A percentile compares a stretch with the other conserved stretches of the same genome.
Conservation (phyloP, 2,329 filamentous ascomycete genomes). For the Ceratocystis cubensis region DNA sequence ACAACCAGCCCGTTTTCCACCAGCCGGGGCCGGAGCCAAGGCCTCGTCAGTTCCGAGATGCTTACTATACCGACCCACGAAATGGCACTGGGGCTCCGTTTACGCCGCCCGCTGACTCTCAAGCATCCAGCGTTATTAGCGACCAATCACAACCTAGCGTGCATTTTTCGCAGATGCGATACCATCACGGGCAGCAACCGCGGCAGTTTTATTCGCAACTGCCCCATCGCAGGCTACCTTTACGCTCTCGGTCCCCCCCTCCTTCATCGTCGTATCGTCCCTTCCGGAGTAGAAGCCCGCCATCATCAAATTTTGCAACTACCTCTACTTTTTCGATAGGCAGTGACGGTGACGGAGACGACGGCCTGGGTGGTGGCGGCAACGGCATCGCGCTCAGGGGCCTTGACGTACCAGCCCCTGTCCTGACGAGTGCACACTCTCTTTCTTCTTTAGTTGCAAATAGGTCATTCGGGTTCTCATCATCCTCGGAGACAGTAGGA, state of each 20-base stretch:
- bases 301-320: not conserved
- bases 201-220: not conserved
- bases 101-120: not conserved
- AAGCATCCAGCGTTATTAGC: constrained; percentile 5
- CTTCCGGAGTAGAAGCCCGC: not conserved
- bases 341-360: not conserved
- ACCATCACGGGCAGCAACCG: not conserved
- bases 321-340: not conserved
- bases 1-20: not conserved
- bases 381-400: not conserved
- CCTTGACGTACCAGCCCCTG: not conserved
- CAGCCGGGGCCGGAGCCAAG: not conserved
- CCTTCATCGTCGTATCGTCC: not conserved
- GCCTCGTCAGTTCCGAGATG: not conserved
- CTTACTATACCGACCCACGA: not conserved
- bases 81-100: not conserved
- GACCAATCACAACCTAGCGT: constrained; percentile 1
- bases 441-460: constrained; percentile 3
- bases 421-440: constrained; percentile 11
- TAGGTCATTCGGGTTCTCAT: constrained; percentile 10
- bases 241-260: not conserved
- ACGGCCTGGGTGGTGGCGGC: not conserved
- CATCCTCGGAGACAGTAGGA: constrained; percentile 7
- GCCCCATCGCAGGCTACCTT: not conserved
- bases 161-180: not conserved